Conservation (phyloP, 2,329 filamentous ascomycete species). For the Fusarium hostae region DNA sequence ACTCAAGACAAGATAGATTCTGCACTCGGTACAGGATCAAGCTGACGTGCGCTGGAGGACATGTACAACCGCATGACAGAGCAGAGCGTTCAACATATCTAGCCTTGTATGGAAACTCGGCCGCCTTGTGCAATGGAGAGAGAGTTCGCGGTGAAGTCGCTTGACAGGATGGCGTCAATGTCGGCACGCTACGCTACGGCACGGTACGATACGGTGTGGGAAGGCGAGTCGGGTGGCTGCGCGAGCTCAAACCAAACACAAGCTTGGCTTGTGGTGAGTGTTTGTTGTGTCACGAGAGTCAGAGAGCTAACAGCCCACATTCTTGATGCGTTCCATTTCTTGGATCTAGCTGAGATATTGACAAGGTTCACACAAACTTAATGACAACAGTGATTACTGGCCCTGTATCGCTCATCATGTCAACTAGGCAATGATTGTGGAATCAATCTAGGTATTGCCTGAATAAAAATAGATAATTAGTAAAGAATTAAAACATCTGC, state of each 20-base stretch:
- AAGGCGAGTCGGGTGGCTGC: constrained; percentile 28
- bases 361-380: not conserved
- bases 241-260: constrained; percentile 14
- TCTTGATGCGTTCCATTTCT: not conserved
- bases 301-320: not conserved
- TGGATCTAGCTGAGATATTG: not conserved
- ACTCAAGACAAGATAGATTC: constrained; percentile 19
- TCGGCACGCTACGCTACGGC: not conserved
- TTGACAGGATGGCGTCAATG: not conserved
- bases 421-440: not conserved
- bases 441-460: not conserved
- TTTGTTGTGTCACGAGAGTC: constrained; percentile 1
- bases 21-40: constrained; percentile 13
- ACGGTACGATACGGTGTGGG: not conserved
- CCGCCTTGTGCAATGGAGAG: not conserved
- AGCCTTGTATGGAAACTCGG: constrained; percentile 3
- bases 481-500: not conserved
- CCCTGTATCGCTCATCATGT: not conserved
- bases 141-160: not conserved
- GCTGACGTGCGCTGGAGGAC: constrained; percentile 6
- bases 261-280: not conserved
- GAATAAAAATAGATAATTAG: not conserved
- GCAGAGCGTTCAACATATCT: not conserved
- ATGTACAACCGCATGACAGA: constrained; percentile 19
- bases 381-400: not conserved